Evolutionary conservation across 495 filamentous ascomycete genomes (phyloP).

Genomic region (Pseudomonodictys pantanalensis): DNA sequence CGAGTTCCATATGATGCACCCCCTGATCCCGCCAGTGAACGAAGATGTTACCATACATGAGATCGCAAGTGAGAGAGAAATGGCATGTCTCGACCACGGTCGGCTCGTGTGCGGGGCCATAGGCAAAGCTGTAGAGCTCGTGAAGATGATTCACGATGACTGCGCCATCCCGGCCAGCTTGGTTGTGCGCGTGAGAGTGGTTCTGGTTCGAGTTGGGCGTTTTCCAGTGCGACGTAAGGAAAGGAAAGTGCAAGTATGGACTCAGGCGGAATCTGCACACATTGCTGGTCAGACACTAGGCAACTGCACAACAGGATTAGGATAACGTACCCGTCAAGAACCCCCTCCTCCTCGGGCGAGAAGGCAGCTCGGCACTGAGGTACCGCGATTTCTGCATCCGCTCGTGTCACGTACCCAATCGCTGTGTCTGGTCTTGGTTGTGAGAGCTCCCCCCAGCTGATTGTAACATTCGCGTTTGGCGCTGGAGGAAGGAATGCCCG

Average conservation of each 20-base stretch:
- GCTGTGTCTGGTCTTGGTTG: background rate
- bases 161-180: constrained; percentile 7
- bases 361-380: background rate
- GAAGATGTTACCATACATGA: background rate
- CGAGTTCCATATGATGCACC: background rate
- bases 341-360: background rate
- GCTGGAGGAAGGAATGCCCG: background rate
- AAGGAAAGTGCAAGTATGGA: constrained; percentile 10
- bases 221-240: constrained; percentile 11
- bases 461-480: background rate
- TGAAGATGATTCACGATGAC: constrained; percentile 12
- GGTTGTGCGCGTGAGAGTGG: background rate
- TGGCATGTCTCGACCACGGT: background rate
- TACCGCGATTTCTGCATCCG: background rate
- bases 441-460: background rate
- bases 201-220: constrained; percentile 12
- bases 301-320: background rate
- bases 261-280: constrained; percentile 7
- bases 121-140: constrained; percentile 11
- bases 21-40: background rate
- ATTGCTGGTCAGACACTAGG: background rate
- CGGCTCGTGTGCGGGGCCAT: background rate
- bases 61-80: background rate
- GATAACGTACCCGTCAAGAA: background rate
- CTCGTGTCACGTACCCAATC: background rate